These are phyloP conservation scores for Cardamine chenopodiifolia DNA, from an alignment of 345 rosid genomes.

Conservation along the genomic window DNA sequence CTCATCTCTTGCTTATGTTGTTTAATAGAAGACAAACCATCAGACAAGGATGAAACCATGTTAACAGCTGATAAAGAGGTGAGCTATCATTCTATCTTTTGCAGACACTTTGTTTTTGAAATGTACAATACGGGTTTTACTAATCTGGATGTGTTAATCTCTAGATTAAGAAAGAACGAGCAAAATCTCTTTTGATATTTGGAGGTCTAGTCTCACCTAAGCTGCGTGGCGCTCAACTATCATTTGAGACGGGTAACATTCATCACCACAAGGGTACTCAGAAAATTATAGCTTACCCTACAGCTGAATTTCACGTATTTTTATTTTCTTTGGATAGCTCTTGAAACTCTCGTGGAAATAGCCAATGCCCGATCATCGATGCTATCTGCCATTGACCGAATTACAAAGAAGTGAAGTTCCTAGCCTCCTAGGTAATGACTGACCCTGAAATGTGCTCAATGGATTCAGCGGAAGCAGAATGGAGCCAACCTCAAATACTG, in stretches of 20 bases:
- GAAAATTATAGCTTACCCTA: neutral
- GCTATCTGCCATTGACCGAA: slow-evolving; percentile 55
- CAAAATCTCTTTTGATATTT: slow-evolving; percentile 65
- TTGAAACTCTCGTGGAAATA: slow-evolving; percentile 77
- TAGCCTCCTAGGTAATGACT: neutral
- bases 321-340: slow-evolving; percentile 49
- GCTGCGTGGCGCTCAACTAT: slow-evolving; percentile 76
- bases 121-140: neutral
- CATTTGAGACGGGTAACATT: slow-evolving; percentile 83
- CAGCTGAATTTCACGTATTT: neutral
- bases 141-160: slow-evolving; percentile 23
- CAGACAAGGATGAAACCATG: slow-evolving; percentile 22
- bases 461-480: slow-evolving; percentile 7
- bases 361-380: slow-evolving; percentile 70
- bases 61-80: slow-evolving; percentile 41
- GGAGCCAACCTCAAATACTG: neutral
- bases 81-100: neutral
- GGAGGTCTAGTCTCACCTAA: slow-evolving; percentile 90
- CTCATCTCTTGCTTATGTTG: slow-evolving; percentile 28
- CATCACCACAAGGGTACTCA: slow-evolving; percentile 20
- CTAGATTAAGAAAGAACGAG: slow-evolving; percentile 74
- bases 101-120: neutral
- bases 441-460: slow-evolving; percentile 6
- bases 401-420: slow-evolving; percentile 41
- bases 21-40: slow-evolving; percentile 31